These are phyloP conservation scores for Cercospora zeae-maydis DNA, from an alignment of 2,329 filamentous ascomycete genomes.

Conservation along the genomic window DNA sequence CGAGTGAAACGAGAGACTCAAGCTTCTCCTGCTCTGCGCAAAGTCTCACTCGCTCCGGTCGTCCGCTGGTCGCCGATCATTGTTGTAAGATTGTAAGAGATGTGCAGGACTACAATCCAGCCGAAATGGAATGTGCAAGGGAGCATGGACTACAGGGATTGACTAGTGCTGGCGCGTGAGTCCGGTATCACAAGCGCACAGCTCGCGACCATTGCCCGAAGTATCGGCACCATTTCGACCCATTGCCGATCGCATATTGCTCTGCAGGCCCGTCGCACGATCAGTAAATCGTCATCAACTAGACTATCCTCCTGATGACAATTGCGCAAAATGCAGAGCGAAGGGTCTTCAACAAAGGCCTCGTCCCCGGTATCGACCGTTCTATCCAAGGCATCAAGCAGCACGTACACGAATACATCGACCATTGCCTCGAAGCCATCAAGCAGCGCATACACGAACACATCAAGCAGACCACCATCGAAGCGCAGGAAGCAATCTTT, in stretches of 20 bases:
- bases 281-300: not conserved
- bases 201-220: not conserved
- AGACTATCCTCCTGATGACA: not conserved
- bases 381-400: not conserved
- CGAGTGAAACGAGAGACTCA: not conserved
- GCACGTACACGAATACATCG: constrained; percentile 3
- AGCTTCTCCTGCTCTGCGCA: not conserved
- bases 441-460: not conserved
- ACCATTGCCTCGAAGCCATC: not conserved
- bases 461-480: constrained; percentile 3
- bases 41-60: not conserved
- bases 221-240: not conserved
- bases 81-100: not conserved
- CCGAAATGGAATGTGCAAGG: not conserved
- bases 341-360: not conserved
- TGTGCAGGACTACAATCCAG: not conserved
- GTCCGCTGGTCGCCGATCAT: not conserved
- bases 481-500: constrained; percentile 1
- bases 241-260: not conserved
- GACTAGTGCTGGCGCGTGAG: not conserved
- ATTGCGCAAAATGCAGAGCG: not conserved
- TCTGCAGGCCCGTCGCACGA: not conserved
- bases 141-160: not conserved
- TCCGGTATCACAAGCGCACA: not conserved
- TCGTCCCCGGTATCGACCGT: not conserved